Conservation (phyloP, 306 rosid genomes). For the Hippophae gyantsensis region DNA sequence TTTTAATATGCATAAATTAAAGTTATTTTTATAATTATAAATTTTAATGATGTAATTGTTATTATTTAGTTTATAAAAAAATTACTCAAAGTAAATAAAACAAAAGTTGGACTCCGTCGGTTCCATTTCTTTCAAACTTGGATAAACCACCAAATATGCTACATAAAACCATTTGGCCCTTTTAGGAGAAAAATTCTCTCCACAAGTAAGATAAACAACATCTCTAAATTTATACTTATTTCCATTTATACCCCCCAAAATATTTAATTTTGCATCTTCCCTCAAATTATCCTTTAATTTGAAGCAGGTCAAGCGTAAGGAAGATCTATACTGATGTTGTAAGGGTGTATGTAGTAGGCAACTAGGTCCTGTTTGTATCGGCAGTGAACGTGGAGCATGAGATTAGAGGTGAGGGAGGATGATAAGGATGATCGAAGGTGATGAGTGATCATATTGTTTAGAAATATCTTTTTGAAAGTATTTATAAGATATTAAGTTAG, state of each 20-base stretch:
- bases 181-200: slow-evolving; percentile 66
- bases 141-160: slow-evolving; percentile 52
- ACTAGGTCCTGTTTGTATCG: slow-evolving; percentile 41
- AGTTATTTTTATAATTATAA: no score
- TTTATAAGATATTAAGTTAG: no score
- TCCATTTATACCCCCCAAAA: slow-evolving; percentile 33
- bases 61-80: no score
- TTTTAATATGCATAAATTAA: no score
- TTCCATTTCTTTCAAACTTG: slow-evolving; percentile 7
- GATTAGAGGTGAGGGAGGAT: slow-evolving; percentile 45
- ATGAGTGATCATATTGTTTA: slow-evolving; percentile 18
- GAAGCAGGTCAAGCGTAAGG: no score
- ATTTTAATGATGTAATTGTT: no score
- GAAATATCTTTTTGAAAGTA: no score
- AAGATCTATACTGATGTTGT: slow-evolving; percentile 28
- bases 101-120: not conserved
- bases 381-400: slow-evolving; percentile 65
- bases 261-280: slow-evolving; percentile 17
- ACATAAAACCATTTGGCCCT: slow-evolving; percentile 66
- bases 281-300: no score
- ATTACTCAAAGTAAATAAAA: no score
- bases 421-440: slow-evolving; percentile 28
- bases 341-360: slow-evolving; percentile 35
- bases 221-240: slow-evolving; percentile 22
- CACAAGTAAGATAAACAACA: slow-evolving; percentile 30